Percentiles rank a stretch among this genome's conserved stretches.
Evolutionary conservation across 345 rosid species (phyloP).

Genomic region (Acer yangbiense): DNA sequence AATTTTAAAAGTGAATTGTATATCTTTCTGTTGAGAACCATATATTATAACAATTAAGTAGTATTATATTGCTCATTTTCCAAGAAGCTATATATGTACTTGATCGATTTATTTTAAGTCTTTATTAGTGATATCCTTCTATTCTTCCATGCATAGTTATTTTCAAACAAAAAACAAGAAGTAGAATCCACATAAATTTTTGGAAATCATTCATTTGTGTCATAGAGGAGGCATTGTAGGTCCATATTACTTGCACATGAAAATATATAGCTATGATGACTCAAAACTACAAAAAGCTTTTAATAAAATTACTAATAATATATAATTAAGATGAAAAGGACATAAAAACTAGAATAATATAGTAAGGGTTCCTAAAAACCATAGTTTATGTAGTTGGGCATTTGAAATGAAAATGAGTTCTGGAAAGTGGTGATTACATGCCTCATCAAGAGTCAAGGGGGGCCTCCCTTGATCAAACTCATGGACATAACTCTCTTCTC

Average conservation of each 20-base stretch:
- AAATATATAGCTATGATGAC: slow-evolving; percentile 5
- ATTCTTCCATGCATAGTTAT: slow-evolving; percentile 13
- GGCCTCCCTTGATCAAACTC: slow-evolving; percentile 28
- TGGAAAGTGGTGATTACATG: slow-evolving; percentile 14
- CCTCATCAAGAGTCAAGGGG: slow-evolving; percentile 35
- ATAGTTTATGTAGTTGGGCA: slow-evolving; percentile 33
- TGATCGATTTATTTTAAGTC: neutral
- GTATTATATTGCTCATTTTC: neutral
- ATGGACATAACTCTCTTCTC: slow-evolving; percentile 43
- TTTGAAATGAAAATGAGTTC: slow-evolving; percentile 35
- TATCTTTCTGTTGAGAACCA: too few relatives aligned
- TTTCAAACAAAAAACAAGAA: slow-evolving; percentile 18
- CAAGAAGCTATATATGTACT: slow-evolving; percentile 5
- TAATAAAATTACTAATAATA: neutral
- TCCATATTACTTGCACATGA: slow-evolving; percentile 10
- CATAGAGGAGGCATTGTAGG: slow-evolving; percentile 16
- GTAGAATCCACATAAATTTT: slow-evolving; percentile 23
- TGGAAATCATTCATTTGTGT: neutral
- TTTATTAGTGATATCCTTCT: slow-evolving; percentile 13
- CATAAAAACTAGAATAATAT: neutral
- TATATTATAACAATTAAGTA: too few relatives aligned
- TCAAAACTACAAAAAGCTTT: slow-evolving; percentile 3
- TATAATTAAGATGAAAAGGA: slow-evolving; percentile 25
- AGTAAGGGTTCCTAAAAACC: neutral
- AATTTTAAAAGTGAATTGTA: too few relatives aligned